These are phyloP conservation scores for Aspergillus chevalieri DNA, from an alignment of 2,329 filamentous ascomycete genomes.

Conservation along the genomic window DNA sequence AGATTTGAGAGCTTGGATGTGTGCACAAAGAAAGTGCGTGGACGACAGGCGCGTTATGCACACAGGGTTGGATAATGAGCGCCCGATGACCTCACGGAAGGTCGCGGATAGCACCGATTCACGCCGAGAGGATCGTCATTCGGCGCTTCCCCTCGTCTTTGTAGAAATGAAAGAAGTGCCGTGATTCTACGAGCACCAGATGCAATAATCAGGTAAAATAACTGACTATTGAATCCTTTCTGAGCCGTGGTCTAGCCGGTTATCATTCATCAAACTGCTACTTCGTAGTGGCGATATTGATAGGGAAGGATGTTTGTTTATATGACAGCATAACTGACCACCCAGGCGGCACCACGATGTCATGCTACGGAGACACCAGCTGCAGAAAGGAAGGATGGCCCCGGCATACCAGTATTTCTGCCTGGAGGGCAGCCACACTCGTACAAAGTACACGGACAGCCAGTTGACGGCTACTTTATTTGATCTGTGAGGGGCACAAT, in stretches of 20 bases:
- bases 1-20: neutral
- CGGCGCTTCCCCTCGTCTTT: neutral
- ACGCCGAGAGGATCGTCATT: conserved; percentile 14
- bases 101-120: conserved; percentile 8
- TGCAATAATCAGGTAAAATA: neutral
- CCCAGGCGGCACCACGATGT: neutral
- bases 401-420: too few relatives aligned
- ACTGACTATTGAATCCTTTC: too few relatives aligned
- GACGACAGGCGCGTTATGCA: neutral
- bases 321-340: too few relatives aligned
- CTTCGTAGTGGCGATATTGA: too few relatives aligned
- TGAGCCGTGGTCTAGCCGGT: too few relatives aligned
- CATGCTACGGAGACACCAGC: neutral
- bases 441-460: too few relatives aligned
- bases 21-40: neutral
- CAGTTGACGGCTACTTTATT: too few relatives aligned
- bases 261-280: too few relatives aligned
- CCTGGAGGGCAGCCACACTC: too few relatives aligned
- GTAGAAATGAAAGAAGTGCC: neutral
- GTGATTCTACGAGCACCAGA: neutral
- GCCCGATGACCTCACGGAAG: conserved; percentile 7
- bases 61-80: neutral
- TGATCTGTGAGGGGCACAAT: too few relatives aligned
- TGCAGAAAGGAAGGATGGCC: neutral
- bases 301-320: too few relatives aligned